Evolutionary conservation across 78 protist genomes (phyloP).

Genomic region (Trichosphaerium sp.): DNA sequence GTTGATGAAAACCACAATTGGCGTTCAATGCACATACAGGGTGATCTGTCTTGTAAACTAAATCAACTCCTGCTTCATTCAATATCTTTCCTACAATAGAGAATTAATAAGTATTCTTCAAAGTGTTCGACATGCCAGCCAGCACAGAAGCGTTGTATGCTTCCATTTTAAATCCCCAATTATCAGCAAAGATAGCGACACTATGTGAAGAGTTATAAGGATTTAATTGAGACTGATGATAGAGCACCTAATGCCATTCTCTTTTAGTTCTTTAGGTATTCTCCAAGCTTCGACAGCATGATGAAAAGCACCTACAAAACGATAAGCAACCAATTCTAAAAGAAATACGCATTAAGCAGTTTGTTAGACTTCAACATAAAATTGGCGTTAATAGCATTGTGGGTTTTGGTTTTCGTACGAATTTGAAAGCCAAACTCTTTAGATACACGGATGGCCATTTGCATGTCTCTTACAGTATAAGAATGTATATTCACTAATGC

Average conservation of each 20-base stretch:
- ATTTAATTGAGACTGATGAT: too few relatives aligned
- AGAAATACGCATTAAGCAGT: too few relatives aligned
- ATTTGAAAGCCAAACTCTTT: slow-evolving; percentile 2
- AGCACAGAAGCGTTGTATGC: background rate
- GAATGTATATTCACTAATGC: background rate
- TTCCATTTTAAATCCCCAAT: slow-evolving; percentile 4
- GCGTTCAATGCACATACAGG: background rate
- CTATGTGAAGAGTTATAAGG: too few relatives aligned
- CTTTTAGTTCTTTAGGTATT: background rate
- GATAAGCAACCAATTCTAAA: too few relatives aligned
- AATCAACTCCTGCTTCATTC: background rate
- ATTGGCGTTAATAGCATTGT: too few relatives aligned
- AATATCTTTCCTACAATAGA: background rate
- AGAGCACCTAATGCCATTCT: background rate
- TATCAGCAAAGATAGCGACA: background rate
- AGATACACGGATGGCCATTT: slow-evolving; percentile 3
- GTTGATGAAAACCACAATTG: too few relatives aligned
- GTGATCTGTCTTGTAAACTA: background rate
- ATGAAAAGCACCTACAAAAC: slow-evolving; percentile 2
- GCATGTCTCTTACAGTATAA: background rate
- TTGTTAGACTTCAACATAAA: too few relatives aligned
- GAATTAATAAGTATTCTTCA: background rate
- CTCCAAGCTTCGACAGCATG: slow-evolving; percentile 2
- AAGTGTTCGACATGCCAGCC: background rate
- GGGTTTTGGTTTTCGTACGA: too few relatives aligned